phyloP scores from a whole-genome alignment of 495 filamentous ascomycete species.

The Cryomyces minteri region DNA sequence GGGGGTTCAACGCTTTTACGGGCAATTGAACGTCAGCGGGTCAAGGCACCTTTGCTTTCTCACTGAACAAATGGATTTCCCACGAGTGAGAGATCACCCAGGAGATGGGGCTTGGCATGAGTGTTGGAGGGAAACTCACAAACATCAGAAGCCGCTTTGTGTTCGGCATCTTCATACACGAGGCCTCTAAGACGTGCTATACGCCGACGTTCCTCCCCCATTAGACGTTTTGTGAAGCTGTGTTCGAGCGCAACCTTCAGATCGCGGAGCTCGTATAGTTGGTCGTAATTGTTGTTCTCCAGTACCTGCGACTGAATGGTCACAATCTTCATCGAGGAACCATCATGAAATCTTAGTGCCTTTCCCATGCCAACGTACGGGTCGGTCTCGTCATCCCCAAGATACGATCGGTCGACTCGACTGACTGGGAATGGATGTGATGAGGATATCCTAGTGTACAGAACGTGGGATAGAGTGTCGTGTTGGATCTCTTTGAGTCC shows the following conservation, averaged over 20 bases:
- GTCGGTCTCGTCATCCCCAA: background rate
- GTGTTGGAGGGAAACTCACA: no score
- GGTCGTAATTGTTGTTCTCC: background rate
- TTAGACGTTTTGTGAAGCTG: constrained; percentile 2
- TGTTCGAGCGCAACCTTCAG: constrained; percentile 2
- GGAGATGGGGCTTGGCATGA: no score
- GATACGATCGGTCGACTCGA: background rate
- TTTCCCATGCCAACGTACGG: background rate
- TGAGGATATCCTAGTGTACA: constrained; percentile 9
- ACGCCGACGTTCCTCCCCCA: constrained; percentile 4
- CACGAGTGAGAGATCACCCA: no score
- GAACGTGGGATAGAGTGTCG: constrained; percentile 9
- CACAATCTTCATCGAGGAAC: background rate
- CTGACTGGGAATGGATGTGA: constrained; percentile 4
- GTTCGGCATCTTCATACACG: no score
- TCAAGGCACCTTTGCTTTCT: no score
- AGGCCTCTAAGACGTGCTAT: constrained; percentile 2
- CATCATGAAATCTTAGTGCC: background rate
- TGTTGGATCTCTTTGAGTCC: constrained; percentile 9
- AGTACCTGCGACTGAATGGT: background rate
- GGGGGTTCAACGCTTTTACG: no score
- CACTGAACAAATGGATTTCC: no score
- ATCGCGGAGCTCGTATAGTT: constrained; percentile 7
- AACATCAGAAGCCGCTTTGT: no score
- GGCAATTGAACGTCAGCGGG: no score